Base-by-base conservation (phyloP, 1,284 basidiomycete genomes). In the Leucocoprinus gongylophorus region DNA sequence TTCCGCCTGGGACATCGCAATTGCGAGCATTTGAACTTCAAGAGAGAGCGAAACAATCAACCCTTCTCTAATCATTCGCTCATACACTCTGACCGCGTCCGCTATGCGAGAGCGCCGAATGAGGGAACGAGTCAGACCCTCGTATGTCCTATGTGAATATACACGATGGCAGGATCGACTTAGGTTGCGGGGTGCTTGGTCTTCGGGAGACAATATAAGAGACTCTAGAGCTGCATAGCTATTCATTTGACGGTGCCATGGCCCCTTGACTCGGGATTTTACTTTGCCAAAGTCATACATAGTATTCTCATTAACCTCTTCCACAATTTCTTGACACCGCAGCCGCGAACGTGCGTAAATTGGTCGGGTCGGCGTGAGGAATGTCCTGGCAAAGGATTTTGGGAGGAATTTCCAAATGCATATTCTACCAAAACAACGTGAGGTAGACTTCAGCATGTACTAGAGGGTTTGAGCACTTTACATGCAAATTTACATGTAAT, bases 11-110 rank as follows among this genome's bases (percentile, higher is more conserved):
- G 54, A 49, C 5, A 64, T 35, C 3, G 61, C 58, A 41, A 73
- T 60, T 5, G 71, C 67, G 3, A 65, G 48, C 61, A 80, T 71
- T 48, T 68, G 70, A 5, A 73, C 68, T 49, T 71, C 67, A 9
- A 75, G 67, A 9, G 65, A 53, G 7, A 64, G 54, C 12, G 71
- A 63, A 1, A 71, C 43, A 12, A 45, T 33, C 9, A 45, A 20
- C 43, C 28, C 29, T n/a, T 45, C 43, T 9, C n/a, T 29, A 17
- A 30, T 17, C 43, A 30, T 21, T 12, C 9, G 43, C 18, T 32
- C n/a, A 17, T 32, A 33, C 12, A 45, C 18, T 45, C 17, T 33
- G 17, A 30, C 13, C 7, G 30, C 20, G 7, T 18, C 23, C 32
- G 39, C 10, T 5, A 40, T 12, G 39, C 39, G 21, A 23, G 39